Conservation (phyloP, 2,329 filamentous ascomycete species). For the Penicillium sp. region DNA sequence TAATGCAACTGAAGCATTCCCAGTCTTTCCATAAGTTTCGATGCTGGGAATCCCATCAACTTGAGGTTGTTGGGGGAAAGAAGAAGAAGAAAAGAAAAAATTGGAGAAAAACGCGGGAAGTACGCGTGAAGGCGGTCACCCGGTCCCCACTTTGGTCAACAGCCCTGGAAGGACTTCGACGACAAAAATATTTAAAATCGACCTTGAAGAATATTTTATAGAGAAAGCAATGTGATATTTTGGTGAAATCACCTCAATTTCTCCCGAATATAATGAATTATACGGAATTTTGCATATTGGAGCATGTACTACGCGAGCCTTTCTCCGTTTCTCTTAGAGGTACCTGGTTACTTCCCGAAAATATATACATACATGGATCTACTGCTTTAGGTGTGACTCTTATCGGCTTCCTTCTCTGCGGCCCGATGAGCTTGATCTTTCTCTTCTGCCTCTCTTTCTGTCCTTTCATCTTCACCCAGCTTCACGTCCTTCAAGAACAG, state of each 20-base stretch:
- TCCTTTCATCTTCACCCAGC: slow-evolving; percentile 11
- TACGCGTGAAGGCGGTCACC: slow-evolving; percentile 9
- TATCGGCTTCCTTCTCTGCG: neutral
- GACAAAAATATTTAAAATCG: neutral
- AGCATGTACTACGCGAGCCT: neutral
- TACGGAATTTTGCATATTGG: neutral
- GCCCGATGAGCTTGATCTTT: neutral
- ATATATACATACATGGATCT: neutral
- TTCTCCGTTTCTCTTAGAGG: neutral
- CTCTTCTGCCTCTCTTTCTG: neutral
- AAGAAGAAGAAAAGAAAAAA: slow-evolving; percentile 1
- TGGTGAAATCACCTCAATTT: neutral
- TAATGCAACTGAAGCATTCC: slow-evolving; percentile 5
- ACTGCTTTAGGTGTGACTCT: neutral
- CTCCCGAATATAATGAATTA: neutral
- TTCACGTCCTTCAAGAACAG: slow-evolving; percentile 23
- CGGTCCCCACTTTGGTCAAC: slow-evolving; percentile 3
- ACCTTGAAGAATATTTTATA: neutral
- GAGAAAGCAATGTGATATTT: neutral
- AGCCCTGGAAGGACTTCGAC: neutral
- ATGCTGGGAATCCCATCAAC: neutral
- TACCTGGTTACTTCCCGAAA: neutral
- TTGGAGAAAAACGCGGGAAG: slow-evolving; percentile 8
- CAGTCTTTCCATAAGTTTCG: neutral
- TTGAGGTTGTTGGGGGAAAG: neutral